phyloP scores from a whole-genome alignment of 345 rosid species.

The Bruguiera gymnorhiza region DNA sequence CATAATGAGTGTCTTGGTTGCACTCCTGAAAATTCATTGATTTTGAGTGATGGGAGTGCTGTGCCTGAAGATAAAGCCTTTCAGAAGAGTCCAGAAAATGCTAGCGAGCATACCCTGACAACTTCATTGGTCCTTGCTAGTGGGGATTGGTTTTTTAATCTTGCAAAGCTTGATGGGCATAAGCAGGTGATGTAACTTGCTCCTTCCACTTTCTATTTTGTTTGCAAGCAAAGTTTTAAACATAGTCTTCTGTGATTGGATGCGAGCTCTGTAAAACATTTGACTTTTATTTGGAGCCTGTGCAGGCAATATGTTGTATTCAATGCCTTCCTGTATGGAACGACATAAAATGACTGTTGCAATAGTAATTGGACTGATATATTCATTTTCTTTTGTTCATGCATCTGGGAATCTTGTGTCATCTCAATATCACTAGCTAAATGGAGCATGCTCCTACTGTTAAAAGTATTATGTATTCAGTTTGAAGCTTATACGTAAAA shows the following conservation, averaged over 20 bases:
- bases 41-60: background rate
- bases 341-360: background rate
- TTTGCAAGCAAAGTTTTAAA: too few relatives aligned
- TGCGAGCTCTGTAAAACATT: background rate
- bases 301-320: too few relatives aligned
- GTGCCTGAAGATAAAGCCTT: slow-evolving; percentile 3
- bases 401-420: too few relatives aligned
- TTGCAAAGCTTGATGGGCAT: slow-evolving; percentile 38
- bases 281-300: background rate
- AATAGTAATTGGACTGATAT: background rate
- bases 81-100: slow-evolving; percentile 1
- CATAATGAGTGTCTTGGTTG: background rate
- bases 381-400: too few relatives aligned
- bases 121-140: too few relatives aligned
- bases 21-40: background rate
- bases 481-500: background rate
- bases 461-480: background rate
- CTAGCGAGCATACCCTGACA: slow-evolving; percentile 11
- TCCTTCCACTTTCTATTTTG: background rate
- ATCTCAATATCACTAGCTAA: too few relatives aligned
- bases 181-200: slow-evolving; percentile 21
- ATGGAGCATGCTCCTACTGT: background rate
- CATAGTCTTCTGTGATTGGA: background rate
- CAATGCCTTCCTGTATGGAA: background rate
- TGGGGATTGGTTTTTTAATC: slow-evolving; percentile 28